Conservation (phyloP, 768 basidiomycete species). For the Macrolepiota albuminosa region DNA sequence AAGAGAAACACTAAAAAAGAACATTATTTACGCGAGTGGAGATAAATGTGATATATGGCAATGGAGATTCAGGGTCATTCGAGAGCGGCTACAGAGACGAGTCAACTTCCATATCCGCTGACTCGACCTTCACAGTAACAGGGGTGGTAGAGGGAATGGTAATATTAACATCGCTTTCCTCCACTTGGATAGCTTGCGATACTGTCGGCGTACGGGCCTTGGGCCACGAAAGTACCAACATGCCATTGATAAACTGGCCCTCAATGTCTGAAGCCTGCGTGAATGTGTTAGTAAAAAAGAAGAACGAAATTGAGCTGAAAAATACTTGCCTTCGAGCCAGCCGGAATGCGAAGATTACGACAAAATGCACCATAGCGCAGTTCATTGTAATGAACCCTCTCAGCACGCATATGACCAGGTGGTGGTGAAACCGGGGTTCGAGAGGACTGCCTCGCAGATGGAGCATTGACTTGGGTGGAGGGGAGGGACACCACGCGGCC, state of each 20-base stretch:
- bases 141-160: neutral
- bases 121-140: constrained; percentile 11
- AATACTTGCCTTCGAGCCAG: constrained; percentile 31
- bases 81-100: neutral
- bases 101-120: constrained; percentile 8
- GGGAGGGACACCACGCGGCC: constrained; percentile 8
- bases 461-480: neutral
- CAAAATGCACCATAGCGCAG: constrained; percentile 41
- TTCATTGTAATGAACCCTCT: constrained; percentile 23
- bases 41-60: neutral
- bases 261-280: constrained; percentile 8
- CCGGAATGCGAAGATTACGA: constrained; percentile 31
- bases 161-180: constrained; percentile 2
- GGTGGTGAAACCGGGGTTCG: neutral
- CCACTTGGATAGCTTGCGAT: neutral
- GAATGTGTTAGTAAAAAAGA: neutral
- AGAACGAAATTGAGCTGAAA: neutral
- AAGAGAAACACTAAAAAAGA: neutral
- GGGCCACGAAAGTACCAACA: constrained; percentile 14
- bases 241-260: constrained; percentile 9
- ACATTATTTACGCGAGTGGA: neutral
- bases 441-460: neutral
- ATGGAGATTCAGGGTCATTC: neutral
- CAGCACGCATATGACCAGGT: neutral
- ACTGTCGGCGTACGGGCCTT: neutral